Evolutionary conservation across 768 basidiomycete genomes (phyloP).

Genomic region (Rickenella mellea): DNA sequence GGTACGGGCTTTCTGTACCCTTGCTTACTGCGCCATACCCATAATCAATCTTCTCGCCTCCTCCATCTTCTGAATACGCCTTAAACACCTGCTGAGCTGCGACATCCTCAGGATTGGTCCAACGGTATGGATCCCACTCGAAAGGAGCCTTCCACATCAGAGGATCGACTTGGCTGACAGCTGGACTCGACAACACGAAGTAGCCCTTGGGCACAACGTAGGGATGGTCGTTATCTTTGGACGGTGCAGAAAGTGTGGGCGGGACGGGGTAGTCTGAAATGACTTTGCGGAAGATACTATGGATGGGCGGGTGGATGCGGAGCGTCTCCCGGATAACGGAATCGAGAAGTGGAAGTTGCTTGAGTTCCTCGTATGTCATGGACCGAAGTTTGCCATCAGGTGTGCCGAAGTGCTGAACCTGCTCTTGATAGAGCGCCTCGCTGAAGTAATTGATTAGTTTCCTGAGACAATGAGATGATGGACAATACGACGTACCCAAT

Average conservation of each 20-base stretch:
- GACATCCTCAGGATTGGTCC: slow-evolving; percentile 78
- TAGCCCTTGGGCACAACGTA: slow-evolving; percentile 88
- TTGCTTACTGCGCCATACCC: slow-evolving; percentile 95
- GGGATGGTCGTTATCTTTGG: slow-evolving; percentile 40
- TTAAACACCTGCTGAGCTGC: slow-evolving; percentile 73
- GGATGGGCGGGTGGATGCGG: slow-evolving; percentile 90
- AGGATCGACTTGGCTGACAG: slow-evolving; percentile 82
- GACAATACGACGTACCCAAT: slow-evolving; percentile 47
- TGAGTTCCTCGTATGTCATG: slow-evolving; percentile 81
- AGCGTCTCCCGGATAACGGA: slow-evolving; percentile 90
- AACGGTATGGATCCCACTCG: slow-evolving; percentile 74
- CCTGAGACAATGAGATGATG: not conserved
- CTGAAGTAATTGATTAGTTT: slow-evolving; percentile 26
- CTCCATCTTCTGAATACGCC: slow-evolving; percentile 55
- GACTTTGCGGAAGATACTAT: slow-evolving; percentile 91
- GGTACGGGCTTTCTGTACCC: slow-evolving; percentile 92
- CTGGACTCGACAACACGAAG: slow-evolving; percentile 83
- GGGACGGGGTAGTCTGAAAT: slow-evolving; percentile 80
- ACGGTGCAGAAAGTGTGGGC: slow-evolving; percentile 66
- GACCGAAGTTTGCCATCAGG: slow-evolving; percentile 67
- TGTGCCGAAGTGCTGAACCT: slow-evolving; percentile 69
- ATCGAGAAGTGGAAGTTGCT: slow-evolving; percentile 75
- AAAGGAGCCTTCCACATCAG: slow-evolving; percentile 64
- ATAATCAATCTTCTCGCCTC: slow-evolving; percentile 88
- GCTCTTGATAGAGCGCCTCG: slow-evolving; percentile 82